Evolutionary conservation across 1,139 yeast species (phyloP), one percentile per base, ranked within the genome.

Genomic region (Blastobotrys aristatus): DNA sequence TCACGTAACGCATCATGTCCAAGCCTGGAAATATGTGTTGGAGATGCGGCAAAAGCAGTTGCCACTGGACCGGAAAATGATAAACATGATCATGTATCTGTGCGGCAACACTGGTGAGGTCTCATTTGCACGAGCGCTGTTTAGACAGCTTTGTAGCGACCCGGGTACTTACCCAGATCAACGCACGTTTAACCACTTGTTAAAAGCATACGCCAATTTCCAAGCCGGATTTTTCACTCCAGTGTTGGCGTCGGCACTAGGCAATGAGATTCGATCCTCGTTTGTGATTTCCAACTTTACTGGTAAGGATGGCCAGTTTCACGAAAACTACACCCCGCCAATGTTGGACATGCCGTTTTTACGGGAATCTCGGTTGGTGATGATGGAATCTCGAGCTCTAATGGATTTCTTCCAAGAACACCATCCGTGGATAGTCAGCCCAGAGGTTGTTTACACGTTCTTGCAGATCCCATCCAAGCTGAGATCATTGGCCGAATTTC

Each of bases 81-180:
- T 83, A 52, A 84, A 82, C 53, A 73, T 80, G 17, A 80, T 90
- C 80, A 72, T 90, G 64, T 77, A 82, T 53, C 66, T 90, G 38
- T 79, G 94, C 10, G 83, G 90, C 0, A 74, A 73, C 49, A 90
- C 90, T 56, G 94, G 95, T 0, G 97, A 92, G 63, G 67, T 86
- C 24, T 72, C 81, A 6, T 71, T 89, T 47, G 73, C 89, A 1
- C 73, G 98, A 55, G 88, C 92, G 0, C 66, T 90, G 38, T 84
- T 81, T 62, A 69, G 72, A 45, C 80, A 77, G 55, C 70, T 83
- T 52, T 72, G 76, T 49, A 68, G 71, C 42, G 67, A 72, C 32
- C 60, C 67, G 2, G 53, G 55, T 14, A 51, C 63, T 44, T 63
- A 60, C 54, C 65, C 67, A 13, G 67, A 62, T 47, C 55, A 56